A percentile compares a stretch with the other conserved stretches of the same genome.
Evolutionary conservation across 2,329 filamentous ascomycete species (phyloP).

Genomic region (Parasarocladium wereldwijsianum): DNA sequence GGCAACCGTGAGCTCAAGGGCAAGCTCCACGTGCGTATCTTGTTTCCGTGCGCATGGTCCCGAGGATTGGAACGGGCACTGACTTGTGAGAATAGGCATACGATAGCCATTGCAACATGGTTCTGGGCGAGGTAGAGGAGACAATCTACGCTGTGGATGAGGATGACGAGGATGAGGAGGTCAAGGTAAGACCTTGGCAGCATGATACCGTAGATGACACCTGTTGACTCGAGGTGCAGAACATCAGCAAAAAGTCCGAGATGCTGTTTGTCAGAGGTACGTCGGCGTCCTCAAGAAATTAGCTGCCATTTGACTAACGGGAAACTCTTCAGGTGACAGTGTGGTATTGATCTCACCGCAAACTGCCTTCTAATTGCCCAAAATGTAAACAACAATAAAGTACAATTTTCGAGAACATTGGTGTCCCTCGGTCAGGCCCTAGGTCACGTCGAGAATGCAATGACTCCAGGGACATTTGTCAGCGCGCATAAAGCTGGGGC

Average conservation of each 20-base stretch:
- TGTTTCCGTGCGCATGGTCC: background rate
- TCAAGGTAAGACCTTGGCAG: constrained; percentile 40
- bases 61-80: background rate
- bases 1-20: constrained; percentile 94
- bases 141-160: constrained; percentile 91
- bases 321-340: constrained; percentile 43
- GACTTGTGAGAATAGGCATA: constrained; percentile 53
- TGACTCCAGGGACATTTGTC: no score
- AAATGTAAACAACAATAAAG: background rate
- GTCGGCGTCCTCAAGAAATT: constrained; percentile 13
- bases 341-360: constrained; percentile 59
- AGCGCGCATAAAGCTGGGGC: no score
- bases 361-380: constrained; percentile 23
- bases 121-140: constrained; percentile 92
- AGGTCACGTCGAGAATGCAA: background rate
- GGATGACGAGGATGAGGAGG: constrained; percentile 66
- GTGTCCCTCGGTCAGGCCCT: no score
- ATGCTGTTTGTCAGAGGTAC: constrained; percentile 96
- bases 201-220: background rate
- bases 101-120: constrained; percentile 94
- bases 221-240: constrained; percentile 43
- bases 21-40: constrained; percentile 64
- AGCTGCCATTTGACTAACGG: background rate
- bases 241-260: constrained; percentile 90
- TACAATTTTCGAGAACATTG: no score